These are phyloP conservation scores for Puccinia polysora DNA, from an alignment of 1,284 basidiomycete species.

Conservation along the genomic window DNA sequence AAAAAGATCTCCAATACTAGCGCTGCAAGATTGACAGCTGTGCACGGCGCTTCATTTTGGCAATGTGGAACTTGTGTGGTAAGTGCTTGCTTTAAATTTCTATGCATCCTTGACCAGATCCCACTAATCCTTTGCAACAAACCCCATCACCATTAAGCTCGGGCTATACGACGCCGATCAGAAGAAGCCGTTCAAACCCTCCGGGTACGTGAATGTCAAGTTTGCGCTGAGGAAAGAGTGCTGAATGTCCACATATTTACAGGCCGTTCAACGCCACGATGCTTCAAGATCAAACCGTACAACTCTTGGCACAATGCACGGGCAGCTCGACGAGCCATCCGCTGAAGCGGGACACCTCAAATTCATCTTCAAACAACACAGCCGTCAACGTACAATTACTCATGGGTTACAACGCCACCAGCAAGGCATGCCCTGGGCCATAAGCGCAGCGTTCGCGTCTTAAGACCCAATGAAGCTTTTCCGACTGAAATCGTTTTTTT, in stretches of 20 bases:
- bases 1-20: no score
- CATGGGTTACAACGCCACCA: conserved; percentile 2
- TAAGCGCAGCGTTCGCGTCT: no score
- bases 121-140: neutral
- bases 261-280: neutral
- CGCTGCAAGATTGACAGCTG: neutral
- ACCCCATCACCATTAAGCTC: neutral
- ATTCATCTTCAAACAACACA: neutral
- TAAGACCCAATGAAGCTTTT: no score
- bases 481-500: no score
- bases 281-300: neutral
- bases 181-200: neutral
- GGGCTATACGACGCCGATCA: conserved; percentile 14
- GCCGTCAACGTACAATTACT: neutral
- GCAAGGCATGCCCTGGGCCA: neutral
- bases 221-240: neutral
- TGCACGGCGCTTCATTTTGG: neutral
- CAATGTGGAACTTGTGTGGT: conserved; percentile 14
- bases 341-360: neutral
- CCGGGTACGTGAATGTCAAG: neutral
- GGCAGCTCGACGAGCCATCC: neutral
- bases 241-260: neutral
- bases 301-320: neutral
- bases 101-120: neutral
- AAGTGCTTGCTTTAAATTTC: neutral